phyloP scores from a whole-genome alignment of 345 rosid genomes.

The Draba incana region DNA sequence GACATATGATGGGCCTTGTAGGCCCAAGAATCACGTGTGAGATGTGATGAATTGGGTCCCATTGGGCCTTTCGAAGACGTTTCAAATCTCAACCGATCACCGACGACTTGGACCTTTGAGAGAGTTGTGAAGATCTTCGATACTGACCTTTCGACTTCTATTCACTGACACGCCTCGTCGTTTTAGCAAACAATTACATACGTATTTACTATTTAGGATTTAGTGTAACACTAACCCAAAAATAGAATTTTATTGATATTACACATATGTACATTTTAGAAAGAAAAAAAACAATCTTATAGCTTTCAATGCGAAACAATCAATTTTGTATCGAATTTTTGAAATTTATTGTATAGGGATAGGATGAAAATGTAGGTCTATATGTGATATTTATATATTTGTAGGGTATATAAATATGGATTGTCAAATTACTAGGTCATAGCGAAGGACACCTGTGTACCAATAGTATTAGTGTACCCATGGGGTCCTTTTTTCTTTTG shows the following conservation, averaged over 20 bases:
- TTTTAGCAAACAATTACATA: slow-evolving; percentile 24
- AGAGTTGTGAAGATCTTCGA: slow-evolving; percentile 31
- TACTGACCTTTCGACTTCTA: slow-evolving; percentile 27
- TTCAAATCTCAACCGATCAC: slow-evolving; percentile 36
- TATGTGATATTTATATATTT: background rate
- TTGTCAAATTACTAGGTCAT: slow-evolving; percentile 11
- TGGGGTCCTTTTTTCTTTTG: too few species aligned
- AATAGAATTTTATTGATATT: slow-evolving; percentile 22
- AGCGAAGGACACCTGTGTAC: slow-evolving; percentile 26
- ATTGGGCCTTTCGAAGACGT: slow-evolving; percentile 39
- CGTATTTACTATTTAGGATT: background rate
- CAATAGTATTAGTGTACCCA: too few species aligned
- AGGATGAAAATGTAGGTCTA: slow-evolving; percentile 5
- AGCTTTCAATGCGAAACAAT: slow-evolving; percentile 4
- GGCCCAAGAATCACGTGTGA: slow-evolving; percentile 41
- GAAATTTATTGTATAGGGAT: background rate
- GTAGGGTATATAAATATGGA: background rate
- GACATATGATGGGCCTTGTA: slow-evolving; percentile 41
- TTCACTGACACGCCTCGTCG: slow-evolving; percentile 27
- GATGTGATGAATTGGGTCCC: slow-evolving; percentile 34
- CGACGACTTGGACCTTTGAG: slow-evolving; percentile 36
- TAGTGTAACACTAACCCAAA: slow-evolving; percentile 3
- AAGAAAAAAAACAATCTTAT: background rate
- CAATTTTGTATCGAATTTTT: slow-evolving; percentile 7
- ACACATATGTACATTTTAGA: slow-evolving; percentile 10